Evolutionary conservation across 2,329 filamentous ascomycete species (phyloP).

Genomic region (Colletotrichum scovillei): DNA sequence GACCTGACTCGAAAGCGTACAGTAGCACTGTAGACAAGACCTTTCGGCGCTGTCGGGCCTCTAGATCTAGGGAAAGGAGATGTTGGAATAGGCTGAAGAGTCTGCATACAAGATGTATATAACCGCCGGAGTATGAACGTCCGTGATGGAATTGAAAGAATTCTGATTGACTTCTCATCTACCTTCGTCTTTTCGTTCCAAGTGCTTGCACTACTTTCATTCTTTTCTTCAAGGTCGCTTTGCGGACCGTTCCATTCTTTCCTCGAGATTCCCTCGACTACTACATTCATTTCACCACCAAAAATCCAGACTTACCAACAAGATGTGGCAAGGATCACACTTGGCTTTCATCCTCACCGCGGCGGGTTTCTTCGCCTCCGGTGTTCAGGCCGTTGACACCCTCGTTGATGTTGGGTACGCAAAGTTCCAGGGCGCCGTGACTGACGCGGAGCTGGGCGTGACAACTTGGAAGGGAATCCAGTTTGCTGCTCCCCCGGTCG

Average conservation of each 20-base stretch:
- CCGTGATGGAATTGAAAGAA: background rate
- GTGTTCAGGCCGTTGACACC: slow-evolving; percentile 39
- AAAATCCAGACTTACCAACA: background rate
- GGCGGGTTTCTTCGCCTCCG: background rate
- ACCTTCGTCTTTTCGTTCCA: background rate
- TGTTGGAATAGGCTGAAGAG: background rate
- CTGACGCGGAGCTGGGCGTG: slow-evolving; percentile 60
- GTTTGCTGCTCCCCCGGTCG: slow-evolving; percentile 77
- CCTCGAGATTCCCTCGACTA: background rate
- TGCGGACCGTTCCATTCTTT: slow-evolving; percentile 8
- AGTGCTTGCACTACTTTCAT: slow-evolving; percentile 20
- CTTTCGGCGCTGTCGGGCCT: too few relatives aligned
- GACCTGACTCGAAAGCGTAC: background rate
- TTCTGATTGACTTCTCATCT: background rate
- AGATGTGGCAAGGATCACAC: slow-evolving; percentile 22
- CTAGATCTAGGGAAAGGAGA: background rate
- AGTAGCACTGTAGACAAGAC: too few relatives aligned
- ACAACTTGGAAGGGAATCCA: slow-evolving; percentile 81
- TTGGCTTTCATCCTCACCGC: slow-evolving; percentile 9
- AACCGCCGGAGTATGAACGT: background rate
- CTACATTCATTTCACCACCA: background rate
- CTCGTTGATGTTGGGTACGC: slow-evolving; percentile 75
- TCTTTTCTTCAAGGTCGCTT: slow-evolving; percentile 5
- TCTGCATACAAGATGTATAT: background rate
- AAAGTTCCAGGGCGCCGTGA: slow-evolving; percentile 66